Base-by-base conservation (phyloP, 345 rosid species). In the Camelina sativa region DNA sequence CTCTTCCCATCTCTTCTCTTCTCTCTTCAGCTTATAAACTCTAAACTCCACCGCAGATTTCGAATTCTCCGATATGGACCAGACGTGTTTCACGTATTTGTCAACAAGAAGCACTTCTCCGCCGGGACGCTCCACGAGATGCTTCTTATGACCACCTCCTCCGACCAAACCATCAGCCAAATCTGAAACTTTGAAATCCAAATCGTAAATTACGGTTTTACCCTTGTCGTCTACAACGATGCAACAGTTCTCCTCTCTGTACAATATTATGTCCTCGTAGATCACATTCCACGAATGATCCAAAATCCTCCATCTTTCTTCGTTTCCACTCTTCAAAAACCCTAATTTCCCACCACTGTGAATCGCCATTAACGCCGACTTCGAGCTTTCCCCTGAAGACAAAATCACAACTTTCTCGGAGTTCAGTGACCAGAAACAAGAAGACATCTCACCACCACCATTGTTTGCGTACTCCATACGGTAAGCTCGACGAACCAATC, bases 271-370 rank as follows among this genome's bases (percentile, higher is more conserved):
- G 72, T 78, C 78, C 23, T 78, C 78, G 46, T 78, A 72, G 16
- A 46, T 71, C 11, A 50, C 28, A 38, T 65, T 25, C 77, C 76
- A 77, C 0, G 72, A 50, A 20, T 71, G 4, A 22, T 67, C 81
- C 62, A 78, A 52, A 55, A 65, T 67, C 13, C 37, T 78, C 81
- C 78, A 78, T 67, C 28, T 66, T 23, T 60, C 59, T 1, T 44
- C 74, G 50, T 76, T 23, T 78, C 81, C 74, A 0, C 16, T 54
- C 23, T 47, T 60, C 60, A 78, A 19, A 28, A 72, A 72, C 11
- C 73, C 81, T 65, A 78, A 37, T 61, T 72, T 78, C 13, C 78
- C 78, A 2, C 81, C 81, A 35, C 77, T 78, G 63, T 78, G 81
- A 44, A 78, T 72, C 5, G 78, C 81, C 59, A 78, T 53, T 23